phyloP scores from a whole-genome alignment of 1,284 basidiomycete genomes.

The Polyporus tsugae region DNA sequence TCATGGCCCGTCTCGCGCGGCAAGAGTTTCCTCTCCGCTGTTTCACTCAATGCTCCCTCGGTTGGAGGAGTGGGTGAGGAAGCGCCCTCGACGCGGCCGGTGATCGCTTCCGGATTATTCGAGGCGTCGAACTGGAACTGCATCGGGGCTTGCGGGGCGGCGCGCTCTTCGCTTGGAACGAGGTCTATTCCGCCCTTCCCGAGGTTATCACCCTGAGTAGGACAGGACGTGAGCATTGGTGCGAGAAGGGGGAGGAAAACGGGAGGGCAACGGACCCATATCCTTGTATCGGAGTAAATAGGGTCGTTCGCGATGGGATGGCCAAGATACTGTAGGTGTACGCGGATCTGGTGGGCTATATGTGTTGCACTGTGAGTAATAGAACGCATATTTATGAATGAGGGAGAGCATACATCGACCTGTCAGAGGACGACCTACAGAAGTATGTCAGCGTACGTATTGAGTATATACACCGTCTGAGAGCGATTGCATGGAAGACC shows the following conservation, averaged over 20 bases:
- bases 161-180: conserved; percentile 67
- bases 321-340: conserved; percentile 96
- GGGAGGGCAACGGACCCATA: conserved; percentile 70
- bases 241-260: too few species aligned
- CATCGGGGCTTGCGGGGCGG: conserved; percentile 68
- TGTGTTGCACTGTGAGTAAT: conserved; percentile 11
- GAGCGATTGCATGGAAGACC: conserved; percentile 33
- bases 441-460: background rate
- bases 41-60: background rate
- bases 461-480: conserved; percentile 11
- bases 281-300: conserved; percentile 80
- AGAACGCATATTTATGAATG: background rate
- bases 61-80: background rate
- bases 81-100: background rate
- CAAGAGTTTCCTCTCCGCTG: conserved; percentile 52
- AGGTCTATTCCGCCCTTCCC: conserved; percentile 88
- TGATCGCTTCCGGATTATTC: conserved; percentile 47
- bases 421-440: conserved; percentile 80
- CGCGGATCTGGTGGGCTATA: conserved; percentile 92
- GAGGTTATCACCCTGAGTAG: conserved; percentile 66
- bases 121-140: conserved; percentile 50
- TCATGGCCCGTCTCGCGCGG: conserved; percentile 86
- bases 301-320: conserved; percentile 94
- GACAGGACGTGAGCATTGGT: background rate
- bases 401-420: conserved; percentile 78